Evolutionary conservation across 257 asterid genomes (phyloP).

Genomic region (Rauvolfia tetraphylla): DNA sequence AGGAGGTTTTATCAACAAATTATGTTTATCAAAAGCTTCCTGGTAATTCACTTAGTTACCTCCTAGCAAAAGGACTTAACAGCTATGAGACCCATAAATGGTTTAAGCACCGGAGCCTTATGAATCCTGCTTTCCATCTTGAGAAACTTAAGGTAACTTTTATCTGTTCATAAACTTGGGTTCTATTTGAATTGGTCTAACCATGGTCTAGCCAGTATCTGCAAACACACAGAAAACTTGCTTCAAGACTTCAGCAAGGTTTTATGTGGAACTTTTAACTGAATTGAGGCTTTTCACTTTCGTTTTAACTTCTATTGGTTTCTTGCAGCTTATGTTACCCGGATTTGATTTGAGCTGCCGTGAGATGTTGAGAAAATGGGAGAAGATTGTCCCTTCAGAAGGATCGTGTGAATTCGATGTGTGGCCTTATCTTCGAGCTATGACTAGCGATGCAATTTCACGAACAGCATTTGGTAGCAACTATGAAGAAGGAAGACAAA

Average conservation of each 20-base stretch:
- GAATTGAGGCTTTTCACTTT: not conserved
- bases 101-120: slow-evolving; percentile 23
- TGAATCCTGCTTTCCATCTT: slow-evolving; percentile 20
- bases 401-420: slow-evolving; percentile 23
- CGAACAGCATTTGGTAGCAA: slow-evolving; percentile 24
- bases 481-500: slow-evolving; percentile 25
- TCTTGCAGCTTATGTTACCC: slow-evolving; percentile 17
- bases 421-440: slow-evolving; percentile 17
- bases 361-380: slow-evolving; percentile 27
- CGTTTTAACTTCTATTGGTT: too few relatives aligned
- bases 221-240: too few relatives aligned
- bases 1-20: slow-evolving; percentile 19
- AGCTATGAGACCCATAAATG: slow-evolving; percentile 17
- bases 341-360: slow-evolving; percentile 12
- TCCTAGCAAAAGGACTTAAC: slow-evolving; percentile 15
- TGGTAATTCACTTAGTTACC: not conserved
- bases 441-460: slow-evolving; percentile 22
- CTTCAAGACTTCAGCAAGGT: too few relatives aligned
- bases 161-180: not conserved
- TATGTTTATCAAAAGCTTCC: slow-evolving; percentile 20
- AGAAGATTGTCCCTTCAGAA: slow-evolving; percentile 10
- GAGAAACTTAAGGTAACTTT: slow-evolving; percentile 25
- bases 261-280: too few relatives aligned
- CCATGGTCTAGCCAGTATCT: not conserved
- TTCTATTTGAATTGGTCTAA: not conserved